Percentiles rank a stretch among this genome's conserved stretches.
Conservation (phyloP, 495 filamentous ascomycete species). For the Neurospora sp. region DNA sequence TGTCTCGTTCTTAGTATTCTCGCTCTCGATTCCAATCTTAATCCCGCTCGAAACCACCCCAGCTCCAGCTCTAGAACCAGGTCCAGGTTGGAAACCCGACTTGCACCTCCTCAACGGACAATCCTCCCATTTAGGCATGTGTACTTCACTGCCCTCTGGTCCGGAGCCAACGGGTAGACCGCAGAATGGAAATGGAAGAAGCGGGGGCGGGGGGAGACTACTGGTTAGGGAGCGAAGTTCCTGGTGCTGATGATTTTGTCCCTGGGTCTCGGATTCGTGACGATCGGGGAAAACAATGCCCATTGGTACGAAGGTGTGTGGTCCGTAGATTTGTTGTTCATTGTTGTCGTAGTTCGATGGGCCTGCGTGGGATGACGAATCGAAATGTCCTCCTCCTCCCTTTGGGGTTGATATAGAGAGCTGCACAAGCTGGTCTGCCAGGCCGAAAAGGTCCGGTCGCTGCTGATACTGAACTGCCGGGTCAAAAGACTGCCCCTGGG, state of each 20-base stretch:
- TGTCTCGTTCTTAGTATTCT: background rate
- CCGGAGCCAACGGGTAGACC: conserved; percentile 35
- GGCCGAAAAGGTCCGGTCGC: background rate
- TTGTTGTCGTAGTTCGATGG: background rate
- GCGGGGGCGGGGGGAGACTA: background rate
- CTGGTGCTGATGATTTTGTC: background rate
- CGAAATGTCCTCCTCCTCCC: too few species aligned
- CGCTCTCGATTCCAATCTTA: background rate
- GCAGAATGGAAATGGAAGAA: conserved; percentile 1
- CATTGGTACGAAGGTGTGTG: background rate
- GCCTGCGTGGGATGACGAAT: background rate
- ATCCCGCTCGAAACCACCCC: background rate
- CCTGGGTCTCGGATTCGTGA: background rate
- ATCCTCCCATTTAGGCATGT: conserved; percentile 15
- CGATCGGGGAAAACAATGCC: background rate
- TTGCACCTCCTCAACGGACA: conserved; percentile 8
- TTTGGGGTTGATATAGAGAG: background rate
- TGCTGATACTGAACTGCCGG: background rate
- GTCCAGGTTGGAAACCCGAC: background rate
- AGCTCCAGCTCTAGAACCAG: background rate
- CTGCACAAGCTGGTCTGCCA: background rate
- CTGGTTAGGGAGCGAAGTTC: background rate
- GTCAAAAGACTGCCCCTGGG: background rate
- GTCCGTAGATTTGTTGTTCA: background rate
- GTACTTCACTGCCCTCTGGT: conserved; percentile 20